phyloP scores from a whole-genome alignment of 2,329 filamentous ascomycete genomes.

The Diaporthe aspalathi region DNA sequence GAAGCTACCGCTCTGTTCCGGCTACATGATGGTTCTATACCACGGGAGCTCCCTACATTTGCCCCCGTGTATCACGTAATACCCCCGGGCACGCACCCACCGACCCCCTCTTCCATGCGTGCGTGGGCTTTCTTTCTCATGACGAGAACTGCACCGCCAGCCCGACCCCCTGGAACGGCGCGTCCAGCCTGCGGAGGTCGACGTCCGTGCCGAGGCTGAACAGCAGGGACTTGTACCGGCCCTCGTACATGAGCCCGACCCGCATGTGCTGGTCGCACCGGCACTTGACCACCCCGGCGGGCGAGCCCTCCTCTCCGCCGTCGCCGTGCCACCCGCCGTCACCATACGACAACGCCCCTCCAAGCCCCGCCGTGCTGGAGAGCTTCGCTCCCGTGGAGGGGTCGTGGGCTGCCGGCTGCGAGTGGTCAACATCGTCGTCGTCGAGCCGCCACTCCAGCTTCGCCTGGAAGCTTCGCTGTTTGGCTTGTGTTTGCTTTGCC shows the following conservation, averaged over 20 bases:
- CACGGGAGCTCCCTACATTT: neutral
- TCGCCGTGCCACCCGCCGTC: slow-evolving; percentile 22
- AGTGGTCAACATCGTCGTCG: slow-evolving; percentile 41
- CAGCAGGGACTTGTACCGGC: slow-evolving; percentile 88
- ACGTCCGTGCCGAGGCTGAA: slow-evolving; percentile 91
- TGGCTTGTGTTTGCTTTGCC: neutral
- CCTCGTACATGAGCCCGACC: slow-evolving; percentile 91
- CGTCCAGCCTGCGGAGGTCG: slow-evolving; percentile 80
- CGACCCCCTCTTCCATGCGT: too few relatives aligned
- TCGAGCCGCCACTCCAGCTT: slow-evolving; percentile 64
- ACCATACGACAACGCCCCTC: neutral
- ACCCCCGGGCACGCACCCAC: neutral
- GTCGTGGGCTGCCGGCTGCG: slow-evolving; percentile 46
- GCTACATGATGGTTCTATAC: neutral
- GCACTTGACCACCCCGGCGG: slow-evolving; percentile 83
- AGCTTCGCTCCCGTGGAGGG: slow-evolving; percentile 36
- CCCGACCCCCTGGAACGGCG: slow-evolving; percentile 81
- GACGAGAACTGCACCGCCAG: slow-evolving; percentile 87
- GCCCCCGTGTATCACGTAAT: too few relatives aligned
- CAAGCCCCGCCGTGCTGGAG: neutral
- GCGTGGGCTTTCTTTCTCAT: slow-evolving; percentile 53
- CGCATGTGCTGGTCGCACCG: slow-evolving; percentile 89
- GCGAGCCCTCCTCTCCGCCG: slow-evolving; percentile 40
- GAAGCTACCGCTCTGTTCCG: too few relatives aligned
- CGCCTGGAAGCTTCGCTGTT: slow-evolving; percentile 58